Evolutionary conservation across 2,329 filamentous ascomycete species (phyloP).

Genomic region (Orbilia quercus): DNA sequence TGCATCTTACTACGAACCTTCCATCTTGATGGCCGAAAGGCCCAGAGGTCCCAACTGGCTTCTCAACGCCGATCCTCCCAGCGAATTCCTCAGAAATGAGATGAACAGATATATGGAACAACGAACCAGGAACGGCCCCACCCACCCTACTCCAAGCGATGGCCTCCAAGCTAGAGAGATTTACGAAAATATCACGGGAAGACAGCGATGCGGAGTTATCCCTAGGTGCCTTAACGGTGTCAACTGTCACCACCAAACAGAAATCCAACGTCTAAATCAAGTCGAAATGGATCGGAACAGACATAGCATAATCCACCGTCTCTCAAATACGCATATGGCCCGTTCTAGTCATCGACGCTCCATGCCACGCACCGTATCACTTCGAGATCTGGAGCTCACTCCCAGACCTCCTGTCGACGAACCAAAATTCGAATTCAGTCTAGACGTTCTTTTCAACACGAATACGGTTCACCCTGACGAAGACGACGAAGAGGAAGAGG

Average conservation of each 20-base stretch:
- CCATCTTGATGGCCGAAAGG: not conserved
- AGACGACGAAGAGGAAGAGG: not conserved
- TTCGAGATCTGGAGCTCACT: not conserved
- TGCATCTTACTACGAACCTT: not conserved
- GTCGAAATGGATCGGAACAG: not conserved
- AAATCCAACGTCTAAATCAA: not conserved
- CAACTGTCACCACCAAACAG: conserved; percentile 6
- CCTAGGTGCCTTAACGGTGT: not conserved
- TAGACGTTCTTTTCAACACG: not conserved
- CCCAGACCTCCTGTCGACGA: not conserved
- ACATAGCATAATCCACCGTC: not conserved
- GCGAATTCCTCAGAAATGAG: not conserved
- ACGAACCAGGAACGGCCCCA: not conserved
- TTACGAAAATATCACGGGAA: not conserved
- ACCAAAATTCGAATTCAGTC: not conserved
- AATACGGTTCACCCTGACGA: not conserved
- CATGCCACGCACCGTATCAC: not conserved
- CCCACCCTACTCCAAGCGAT: not conserved
- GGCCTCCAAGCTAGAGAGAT: not conserved
- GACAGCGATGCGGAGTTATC: not conserved
- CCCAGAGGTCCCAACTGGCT: not conserved
- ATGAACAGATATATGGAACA: not conserved
- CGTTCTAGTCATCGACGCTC: not conserved
- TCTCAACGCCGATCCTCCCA: not conserved
- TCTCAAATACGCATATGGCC: no score